Base-by-base conservation (phyloP, 441 rosid species). In the Erodium chrysanthum region DNA sequence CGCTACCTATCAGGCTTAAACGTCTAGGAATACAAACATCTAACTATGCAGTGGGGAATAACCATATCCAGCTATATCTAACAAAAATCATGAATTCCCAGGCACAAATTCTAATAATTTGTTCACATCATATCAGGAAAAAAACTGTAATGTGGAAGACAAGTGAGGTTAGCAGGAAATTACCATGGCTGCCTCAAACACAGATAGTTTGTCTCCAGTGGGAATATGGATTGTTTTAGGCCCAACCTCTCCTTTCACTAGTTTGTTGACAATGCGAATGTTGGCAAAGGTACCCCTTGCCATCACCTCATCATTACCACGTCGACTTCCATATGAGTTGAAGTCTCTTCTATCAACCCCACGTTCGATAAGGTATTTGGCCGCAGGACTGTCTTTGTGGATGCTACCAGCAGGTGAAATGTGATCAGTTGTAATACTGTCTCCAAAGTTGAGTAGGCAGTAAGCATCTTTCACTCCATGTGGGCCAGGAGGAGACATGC, bases 401-500 rank as follows among this genome's bases (percentile, higher is more conserved):
- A 90, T 92, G 80, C 94, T 92, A 65, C 98, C 96, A 73, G 98
- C 96, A 29, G 96, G 96, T 59, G 96, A 92, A 76, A 90, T 90
- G 80, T 90, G 96, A 80, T 92, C 98, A 48, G 98, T 90, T 31
- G 98, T 92, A 17, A 90, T 92, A 79, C 96, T 92, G 70, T 90
- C 96, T 68, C 98, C 98, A 27, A 90, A 84, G 73, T 87, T 88
- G 48, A 91, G 91, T 64, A 33, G 8, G 37, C 37, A 33, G 37
- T 33, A 33, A 33, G 37, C 37, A 33, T 33, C 37, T 8, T 33
- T 92, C 74, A 92, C 96, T 0, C 96, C 83, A 67, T 90, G 91
- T 27, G 89, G 81, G 17, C 98, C 96, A 0, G 98, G 96, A 65
- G 98, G 96, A 21, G 87, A 86, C 98, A 93, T 93, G 71, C 83